Base-by-base conservation (phyloP, 441 rosid genomes). In the Jatropha multifida region DNA sequence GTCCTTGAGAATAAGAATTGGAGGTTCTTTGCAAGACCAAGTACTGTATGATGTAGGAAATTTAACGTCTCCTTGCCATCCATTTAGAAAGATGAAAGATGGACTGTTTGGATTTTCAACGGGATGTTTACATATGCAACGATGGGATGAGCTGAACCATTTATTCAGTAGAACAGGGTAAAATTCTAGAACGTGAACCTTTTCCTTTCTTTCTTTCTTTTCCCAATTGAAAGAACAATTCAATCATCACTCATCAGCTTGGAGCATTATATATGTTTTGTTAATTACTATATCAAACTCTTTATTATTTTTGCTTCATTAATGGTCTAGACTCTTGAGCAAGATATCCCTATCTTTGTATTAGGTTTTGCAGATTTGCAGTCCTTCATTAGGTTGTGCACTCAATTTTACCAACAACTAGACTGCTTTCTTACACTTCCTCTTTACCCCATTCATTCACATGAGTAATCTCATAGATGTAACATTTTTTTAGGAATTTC, bases 11-110 rank as follows among this genome's bases (percentile, higher is more conserved):
- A 86, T 96, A 86, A 87, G 99, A 74, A 82, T 94, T 13, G 99
- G 98, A 23, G 99, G 99, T 66, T 94, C 99, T 58, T 82, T 96
- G 83, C 99, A 96, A 92, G 98, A 96, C 79, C 97, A 80, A 87
- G 96, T 96, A 17, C 72, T 85, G 54, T 96, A 96, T 73, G 90
- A 91, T 79, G 87, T 91, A 13, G 98, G 92, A 77, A 68, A 73
- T 65, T 81, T 83, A 78, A 83, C 79, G 76, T 71, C 85, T 84
- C 96, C 90, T 56, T 96, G 99, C 80, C 90, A 79, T 84, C 97
- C 91, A 37, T 96, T 96, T 71, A 46, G 81, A 78, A 88, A 83
- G 80, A 87, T 81, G 85, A 78, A 84, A 66, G 84, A 72, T 77
- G 94, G 90, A 55, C 77, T 96, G 79, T 96, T 96, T 38, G 97